Evolutionary conservation across 805 yeast species (phyloP), one percentile per base, ranked within the genome.

Genomic region (Millerozyma acaciae): DNA sequence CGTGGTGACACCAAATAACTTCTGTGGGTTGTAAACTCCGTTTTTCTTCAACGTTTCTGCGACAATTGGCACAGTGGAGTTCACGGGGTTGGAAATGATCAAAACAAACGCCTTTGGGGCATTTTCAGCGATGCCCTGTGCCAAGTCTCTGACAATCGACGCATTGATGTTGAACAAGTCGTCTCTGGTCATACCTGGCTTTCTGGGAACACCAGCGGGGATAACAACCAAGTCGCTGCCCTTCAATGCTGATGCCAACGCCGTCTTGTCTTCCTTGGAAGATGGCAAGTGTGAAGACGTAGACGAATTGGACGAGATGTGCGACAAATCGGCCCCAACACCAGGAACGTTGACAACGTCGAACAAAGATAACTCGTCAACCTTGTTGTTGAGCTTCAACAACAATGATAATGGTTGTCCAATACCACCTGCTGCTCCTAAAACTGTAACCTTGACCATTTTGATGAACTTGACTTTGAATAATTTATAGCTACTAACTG

Each of bases 141-240:
- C 83, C 40, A 88, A 67, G 40, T 75, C 78, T 43, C 75, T 74
- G 41, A 88, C 81, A 55, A 88, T 88, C 21, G 81, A 76, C 6
- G 94, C 93, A 54, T 85, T 85, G 62, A 83, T 82, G 61, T 76
- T 75, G 74, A 85, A 84, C 55, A 85, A 73, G 51, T 85, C 95
- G 57, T 84, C 95, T 64, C 95, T 79, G 39, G 94, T 83, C 95
- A 85, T 85, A 37, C 95, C 95, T 26, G 95, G 95, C 68, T 86
- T 86, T 69, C 95, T 80, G 52, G 95, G 95, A 25, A 85, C 81
- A 42, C 95, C 95, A 21, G 95, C 95, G 29, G 95, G 95, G 49
- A 75, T 73, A 38, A 75, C 55, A 28, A 75, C 78, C 44, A 73
- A 52, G 40, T 73, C 63, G 4, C 75, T 44, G 22, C 62, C 73